Base-by-base conservation (phyloP, 305 asterid species). In the Petunia hybrid region DNA sequence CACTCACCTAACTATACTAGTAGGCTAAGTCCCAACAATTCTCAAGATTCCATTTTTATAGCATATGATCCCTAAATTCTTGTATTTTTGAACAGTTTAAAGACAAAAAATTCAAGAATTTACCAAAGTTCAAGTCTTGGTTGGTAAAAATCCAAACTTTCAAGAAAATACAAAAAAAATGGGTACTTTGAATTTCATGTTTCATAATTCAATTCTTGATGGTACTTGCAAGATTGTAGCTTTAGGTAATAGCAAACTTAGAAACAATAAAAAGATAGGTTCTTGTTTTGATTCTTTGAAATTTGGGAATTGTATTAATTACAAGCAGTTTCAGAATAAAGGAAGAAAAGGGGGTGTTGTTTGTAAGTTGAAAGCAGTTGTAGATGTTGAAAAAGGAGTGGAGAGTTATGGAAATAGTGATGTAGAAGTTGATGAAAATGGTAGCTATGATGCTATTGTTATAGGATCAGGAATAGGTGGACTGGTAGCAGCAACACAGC, bases 391-490 rank as follows among this genome's bases (percentile, higher is more conserved):
- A 45, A 80, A 84, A 85, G 84, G 8, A 57, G 82, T 66, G 81
- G 91, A 86, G 82, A 79, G 77, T 5, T 87, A 83, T 76, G 80
- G 64, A 67, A 81, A 73, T 77, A 51, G 48, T 59, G 82, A 62
- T 43, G 82, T 45, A 45, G 86, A 51, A 59, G 85, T 75, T 12
- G 89, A 84, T 71, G 83, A 66, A 61, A 85, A 83, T 68, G 77
- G 85, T 48, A 59, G 60, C 62, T 93, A 90, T 82, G 99, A 96
- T 83, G 98, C 97, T 45, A 91, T 96, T 76, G 96, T 96, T 41
- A 88, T 96, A 64, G 99, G 99, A n/a, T 96, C 99, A 5, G 99
- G 98, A 69, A 87, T 93, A 43, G 99, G 98, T 41, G 99, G 98
- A 31, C 84, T 96, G 77, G 99, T 96, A 81, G 97, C 98, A n/a